A percentile compares a stretch with the other conserved stretches of the same genome.
Evolutionary conservation across 176 grass and related monocot species (phyloP).

Genomic region (Zea luxurians): DNA sequence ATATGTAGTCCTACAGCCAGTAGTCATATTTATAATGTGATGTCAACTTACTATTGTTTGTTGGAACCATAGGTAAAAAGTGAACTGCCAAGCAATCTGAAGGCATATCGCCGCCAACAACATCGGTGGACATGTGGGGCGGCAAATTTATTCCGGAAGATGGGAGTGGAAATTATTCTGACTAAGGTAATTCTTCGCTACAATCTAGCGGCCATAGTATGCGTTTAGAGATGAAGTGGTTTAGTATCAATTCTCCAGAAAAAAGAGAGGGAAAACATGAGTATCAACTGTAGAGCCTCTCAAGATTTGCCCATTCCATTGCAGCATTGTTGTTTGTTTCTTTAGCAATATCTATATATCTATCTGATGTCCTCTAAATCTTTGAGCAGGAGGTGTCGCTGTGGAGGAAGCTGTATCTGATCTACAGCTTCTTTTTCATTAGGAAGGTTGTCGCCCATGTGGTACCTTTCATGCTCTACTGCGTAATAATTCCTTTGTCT

Average conservation of each 20-base stretch:
- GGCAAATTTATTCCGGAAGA: slow-evolving; percentile 87
- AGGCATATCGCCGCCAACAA: slow-evolving; percentile 88
- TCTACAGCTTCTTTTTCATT: slow-evolving; percentile 99
- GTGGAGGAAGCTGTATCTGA: slow-evolving; percentile 83
- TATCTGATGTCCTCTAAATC: slow-evolving; percentile 38
- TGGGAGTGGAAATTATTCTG: slow-evolving; percentile 56
- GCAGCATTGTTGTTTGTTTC: slow-evolving; percentile 1
- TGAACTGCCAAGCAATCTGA: slow-evolving; percentile 85
- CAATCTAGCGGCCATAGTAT: neutral
- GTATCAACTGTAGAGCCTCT: neutral
- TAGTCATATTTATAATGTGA: slow-evolving; percentile 25
- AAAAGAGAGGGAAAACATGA: neutral
- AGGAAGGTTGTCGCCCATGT: slow-evolving; percentile 85
- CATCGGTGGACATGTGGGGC: slow-evolving; percentile 96
- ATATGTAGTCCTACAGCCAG: neutral
- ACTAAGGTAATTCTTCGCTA: slow-evolving; percentile 52
- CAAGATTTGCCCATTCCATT: slow-evolving; percentile 3
- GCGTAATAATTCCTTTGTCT: slow-evolving; percentile 74
- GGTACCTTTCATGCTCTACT: slow-evolving; percentile 86
- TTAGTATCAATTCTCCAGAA: neutral
- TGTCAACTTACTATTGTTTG: slow-evolving; percentile 10
- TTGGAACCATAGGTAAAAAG: slow-evolving; percentile 72
- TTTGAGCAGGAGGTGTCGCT: slow-evolving; percentile 73
- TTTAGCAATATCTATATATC: neutral
- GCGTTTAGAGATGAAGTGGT: neutral